phyloP scores from a whole-genome alignment of 2,329 filamentous ascomycete species.

The Karstenula rhodostoma region DNA sequence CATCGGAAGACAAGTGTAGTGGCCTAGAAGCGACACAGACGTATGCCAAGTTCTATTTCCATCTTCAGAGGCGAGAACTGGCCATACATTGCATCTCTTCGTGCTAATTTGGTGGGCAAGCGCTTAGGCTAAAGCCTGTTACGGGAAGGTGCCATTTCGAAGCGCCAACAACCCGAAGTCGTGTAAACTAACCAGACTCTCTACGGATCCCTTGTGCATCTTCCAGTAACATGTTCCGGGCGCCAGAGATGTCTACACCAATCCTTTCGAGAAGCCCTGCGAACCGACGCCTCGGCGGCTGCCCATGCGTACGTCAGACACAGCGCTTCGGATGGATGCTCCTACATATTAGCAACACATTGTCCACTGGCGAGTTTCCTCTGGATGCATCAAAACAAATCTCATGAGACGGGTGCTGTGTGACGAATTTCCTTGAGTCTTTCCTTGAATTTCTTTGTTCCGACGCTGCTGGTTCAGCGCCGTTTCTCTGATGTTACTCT shows the following conservation, averaged over 20 bases:
- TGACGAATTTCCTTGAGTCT: conserved; percentile 49
- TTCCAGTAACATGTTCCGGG: conserved; percentile 33
- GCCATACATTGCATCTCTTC: conserved; percentile 29
- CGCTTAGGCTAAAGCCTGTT: conserved; percentile 36
- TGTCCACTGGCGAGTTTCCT: conserved; percentile 30
- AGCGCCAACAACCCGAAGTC: conserved; percentile 41
- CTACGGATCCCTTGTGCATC: conserved; percentile 35
- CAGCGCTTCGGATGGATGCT: conserved; percentile 37
- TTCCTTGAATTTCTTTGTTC: conserved; percentile 47
- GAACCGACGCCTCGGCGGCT: conserved; percentile 48
- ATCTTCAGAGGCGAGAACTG: conserved; percentile 31
- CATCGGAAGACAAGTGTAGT: conserved; percentile 4
- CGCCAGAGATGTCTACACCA: conserved; percentile 42
- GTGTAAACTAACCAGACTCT: conserved; percentile 39
- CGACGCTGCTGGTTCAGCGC: conserved; percentile 47
- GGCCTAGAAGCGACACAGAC: conserved; percentile 27
- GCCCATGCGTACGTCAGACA: conserved; percentile 40
- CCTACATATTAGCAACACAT: conserved; percentile 49
- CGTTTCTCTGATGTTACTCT: conserved; percentile 41
- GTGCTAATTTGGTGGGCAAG: conserved; percentile 27
- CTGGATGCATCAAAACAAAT: conserved; percentile 38
- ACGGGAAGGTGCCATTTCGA: conserved; percentile 31
- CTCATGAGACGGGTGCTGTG: conserved; percentile 45
- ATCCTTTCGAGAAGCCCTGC: conserved; percentile 35
- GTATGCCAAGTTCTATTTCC: conserved; percentile 45